Percentiles rank a stretch among this genome's conserved stretches.
Conservation (phyloP, 495 filamentous ascomycete genomes). For the Tuber brumale region DNA sequence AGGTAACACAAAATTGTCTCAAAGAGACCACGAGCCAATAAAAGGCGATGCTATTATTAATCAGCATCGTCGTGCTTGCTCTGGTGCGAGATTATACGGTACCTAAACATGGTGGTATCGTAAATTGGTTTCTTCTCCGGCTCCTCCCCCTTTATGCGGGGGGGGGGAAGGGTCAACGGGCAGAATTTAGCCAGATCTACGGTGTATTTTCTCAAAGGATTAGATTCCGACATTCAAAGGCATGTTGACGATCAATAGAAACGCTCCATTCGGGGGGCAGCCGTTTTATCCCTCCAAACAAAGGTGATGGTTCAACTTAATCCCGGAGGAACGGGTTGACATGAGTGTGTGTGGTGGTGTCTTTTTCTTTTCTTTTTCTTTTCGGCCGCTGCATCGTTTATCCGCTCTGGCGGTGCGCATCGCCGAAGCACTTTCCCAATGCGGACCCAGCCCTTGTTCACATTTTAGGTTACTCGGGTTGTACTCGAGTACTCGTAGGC, state of each 20-base stretch:
- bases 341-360: not conserved
- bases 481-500: no score
- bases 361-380: not conserved
- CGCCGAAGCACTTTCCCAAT: not conserved
- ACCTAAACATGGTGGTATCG: not conserved
- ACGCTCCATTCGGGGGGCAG: not conserved
- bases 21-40: no score
- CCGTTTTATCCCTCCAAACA: slow-evolving; percentile 13
- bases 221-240: not conserved
- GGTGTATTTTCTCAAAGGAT: not conserved
- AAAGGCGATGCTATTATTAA: no score
- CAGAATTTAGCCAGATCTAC: not conserved
- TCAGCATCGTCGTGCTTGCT: no score
- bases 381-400: slow-evolving; percentile 1
- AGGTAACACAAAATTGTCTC: no score
- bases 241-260: not conserved
- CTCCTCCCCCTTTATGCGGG: not conserved
- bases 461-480: not conserved
- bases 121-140: not conserved
- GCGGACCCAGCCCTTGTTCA: not conserved
- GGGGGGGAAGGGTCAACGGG: not conserved
- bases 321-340: slow-evolving; percentile 33
- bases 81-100: not conserved
- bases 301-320: slow-evolving; percentile 14
- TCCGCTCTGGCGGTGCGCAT: slow-evolving; percentile 1